Conservation (phyloP, 306 rosid species). For the Castanospermum australe region DNA sequence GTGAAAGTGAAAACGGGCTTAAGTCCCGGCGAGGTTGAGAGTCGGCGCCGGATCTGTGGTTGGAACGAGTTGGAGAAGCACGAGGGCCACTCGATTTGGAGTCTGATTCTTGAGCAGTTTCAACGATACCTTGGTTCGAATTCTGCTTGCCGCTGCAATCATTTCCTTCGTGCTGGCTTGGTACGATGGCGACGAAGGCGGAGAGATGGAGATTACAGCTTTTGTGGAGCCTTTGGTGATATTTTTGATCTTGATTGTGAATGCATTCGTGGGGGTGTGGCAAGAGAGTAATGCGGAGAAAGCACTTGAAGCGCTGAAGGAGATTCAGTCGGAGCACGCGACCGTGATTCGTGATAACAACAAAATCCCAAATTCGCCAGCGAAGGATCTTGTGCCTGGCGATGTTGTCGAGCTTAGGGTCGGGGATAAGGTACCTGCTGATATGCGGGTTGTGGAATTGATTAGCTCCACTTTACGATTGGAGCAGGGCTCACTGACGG, state of each 20-base stretch:
- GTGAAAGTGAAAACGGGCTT: conserved; percentile 45
- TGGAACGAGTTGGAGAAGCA: conserved; percentile 68
- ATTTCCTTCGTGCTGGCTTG: conserved; percentile 67
- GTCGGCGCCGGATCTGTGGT: conserved; percentile 44
- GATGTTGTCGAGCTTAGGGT: no score
- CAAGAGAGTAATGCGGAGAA: conserved; percentile 79
- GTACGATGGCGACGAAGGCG: conserved; percentile 59
- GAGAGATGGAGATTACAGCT: conserved; percentile 30
- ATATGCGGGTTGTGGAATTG: conserved; percentile 32
- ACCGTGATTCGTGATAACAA: no score
- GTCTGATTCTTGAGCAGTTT: conserved; percentile 57
- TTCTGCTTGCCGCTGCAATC: conserved; percentile 64
- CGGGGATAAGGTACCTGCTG: conserved; percentile 38
- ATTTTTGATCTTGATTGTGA: conserved; percentile 33
- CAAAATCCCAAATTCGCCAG: no score
- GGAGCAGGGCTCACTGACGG: conserved; percentile 36
- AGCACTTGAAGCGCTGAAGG: conserved; percentile 70
- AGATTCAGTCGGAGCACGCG: no score
- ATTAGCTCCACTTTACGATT: conserved; percentile 35
- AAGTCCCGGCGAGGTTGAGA: conserved; percentile 38
- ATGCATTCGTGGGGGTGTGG: conserved; percentile 67
- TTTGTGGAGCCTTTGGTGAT: no score
- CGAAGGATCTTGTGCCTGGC: no score
- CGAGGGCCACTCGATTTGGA: conserved; percentile 60
- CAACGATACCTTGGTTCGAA: conserved; percentile 68